Conservation (phyloP, 176 grass and related monocot species). For the Hordeum vulgare region MorexV3_pseudomolecules_assembly NC_058520.1:117503562-117504061, state of each 20-base stretch:
- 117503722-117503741: neutral
- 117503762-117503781: neutral
- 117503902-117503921: neutral
- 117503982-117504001: neutral
- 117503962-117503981: neutral
- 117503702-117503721: neutral
- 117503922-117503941: neutral
- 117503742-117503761: neutral
- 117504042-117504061: neutral
- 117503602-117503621: too few species aligned
- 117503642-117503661: neutral
- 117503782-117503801: too few species aligned
- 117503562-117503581: neutral
- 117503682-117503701: neutral
- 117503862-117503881: neutral
- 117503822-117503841: too few species aligned
- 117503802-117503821: neutral
- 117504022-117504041: neutral
- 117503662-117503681: neutral
- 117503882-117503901: too few species aligned
- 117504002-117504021: neutral
- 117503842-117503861: neutral
- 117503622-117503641: neutral
- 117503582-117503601: neutral
- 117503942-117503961: neutral